phyloP scores from a whole-genome alignment of 495 filamentous ascomycete genomes.

The Penicillium crystallinum region DNA sequence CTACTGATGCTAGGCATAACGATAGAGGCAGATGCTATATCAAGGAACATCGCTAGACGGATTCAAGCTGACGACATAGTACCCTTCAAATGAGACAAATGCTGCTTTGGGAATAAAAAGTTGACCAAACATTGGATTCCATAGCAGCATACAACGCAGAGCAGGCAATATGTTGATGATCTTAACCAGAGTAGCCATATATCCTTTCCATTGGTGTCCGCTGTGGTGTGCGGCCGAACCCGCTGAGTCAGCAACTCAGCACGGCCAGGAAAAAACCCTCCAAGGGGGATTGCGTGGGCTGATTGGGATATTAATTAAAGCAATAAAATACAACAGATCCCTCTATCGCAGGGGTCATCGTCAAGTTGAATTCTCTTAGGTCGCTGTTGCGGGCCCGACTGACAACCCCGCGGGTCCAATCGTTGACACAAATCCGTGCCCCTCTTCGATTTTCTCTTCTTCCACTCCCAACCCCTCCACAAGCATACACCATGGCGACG shows the following conservation, averaged over 20 bases:
- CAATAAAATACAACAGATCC: constrained; percentile 14
- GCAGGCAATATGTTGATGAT: too few species aligned
- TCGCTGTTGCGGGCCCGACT: constrained; percentile 33
- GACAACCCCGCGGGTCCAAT: constrained; percentile 33
- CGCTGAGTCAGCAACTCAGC: constrained; percentile 14
- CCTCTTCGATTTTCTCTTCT: constrained; percentile 35
- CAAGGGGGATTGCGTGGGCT: constrained; percentile 1
- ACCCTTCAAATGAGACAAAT: too few species aligned
- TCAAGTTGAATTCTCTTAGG: constrained; percentile 29
- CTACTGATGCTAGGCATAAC: too few species aligned
- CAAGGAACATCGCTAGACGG: too few species aligned
- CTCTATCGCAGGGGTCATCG: constrained; percentile 21
- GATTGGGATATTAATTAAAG: constrained; percentile 6
- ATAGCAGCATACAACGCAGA: too few species aligned
- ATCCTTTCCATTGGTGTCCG: too few species aligned
- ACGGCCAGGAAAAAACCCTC: constrained; percentile 8
- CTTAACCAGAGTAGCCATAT: too few species aligned
- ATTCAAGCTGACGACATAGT: too few species aligned
- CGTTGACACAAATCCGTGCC: constrained; percentile 28
- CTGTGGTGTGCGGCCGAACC: not conserved
- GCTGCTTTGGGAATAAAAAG: too few species aligned
- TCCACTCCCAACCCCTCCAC: constrained; percentile 23
- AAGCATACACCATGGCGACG: constrained; percentile 44
- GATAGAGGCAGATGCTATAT: too few species aligned
- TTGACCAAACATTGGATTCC: too few species aligned